Percentiles rank a stretch among this genome's conserved stretches.
Evolutionary conservation across 2,329 filamentous ascomycete species (phyloP).

Genomic region (Magnaporthales sp.): DNA sequence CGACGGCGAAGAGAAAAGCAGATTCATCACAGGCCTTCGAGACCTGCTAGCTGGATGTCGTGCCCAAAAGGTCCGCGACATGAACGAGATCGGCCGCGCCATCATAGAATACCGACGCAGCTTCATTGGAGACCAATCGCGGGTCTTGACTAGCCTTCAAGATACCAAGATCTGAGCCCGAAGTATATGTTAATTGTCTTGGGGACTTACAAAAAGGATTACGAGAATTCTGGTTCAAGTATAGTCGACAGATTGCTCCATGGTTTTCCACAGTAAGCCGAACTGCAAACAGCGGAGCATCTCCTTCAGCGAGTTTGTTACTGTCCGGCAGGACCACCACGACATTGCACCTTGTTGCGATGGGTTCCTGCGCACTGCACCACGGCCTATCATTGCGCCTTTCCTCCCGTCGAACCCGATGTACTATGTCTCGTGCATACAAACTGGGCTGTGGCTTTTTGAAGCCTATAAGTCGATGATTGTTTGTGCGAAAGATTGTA

Average conservation of each 20-base stretch:
- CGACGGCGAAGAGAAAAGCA: conserved; percentile 44
- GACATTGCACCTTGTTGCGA: background rate
- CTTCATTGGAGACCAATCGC: conserved; percentile 56
- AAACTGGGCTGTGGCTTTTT: background rate
- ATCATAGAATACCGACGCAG: conserved; percentile 59
- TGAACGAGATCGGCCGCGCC: conserved; percentile 55
- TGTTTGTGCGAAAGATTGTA: background rate
- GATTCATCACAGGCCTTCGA: conserved; percentile 55
- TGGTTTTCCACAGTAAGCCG: background rate
- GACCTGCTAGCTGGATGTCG: conserved; percentile 52
- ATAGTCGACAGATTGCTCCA: background rate
- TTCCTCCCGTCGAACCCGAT: background rate
- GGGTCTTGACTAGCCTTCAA: conserved; percentile 48
- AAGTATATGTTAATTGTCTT: background rate
- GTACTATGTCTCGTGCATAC: background rate
- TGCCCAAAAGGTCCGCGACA: conserved; percentile 52
- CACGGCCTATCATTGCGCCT: background rate
- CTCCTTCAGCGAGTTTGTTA: background rate
- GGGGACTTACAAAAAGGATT: background rate
- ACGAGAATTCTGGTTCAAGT: background rate
- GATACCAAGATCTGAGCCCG: conserved; percentile 15
- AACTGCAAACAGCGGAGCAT: background rate
- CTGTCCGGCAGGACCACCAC: background rate
- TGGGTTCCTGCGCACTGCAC: background rate
- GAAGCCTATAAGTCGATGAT: background rate